phyloP scores from a whole-genome alignment of 2,329 filamentous ascomycete genomes.

The Penicillium sp. region DNA sequence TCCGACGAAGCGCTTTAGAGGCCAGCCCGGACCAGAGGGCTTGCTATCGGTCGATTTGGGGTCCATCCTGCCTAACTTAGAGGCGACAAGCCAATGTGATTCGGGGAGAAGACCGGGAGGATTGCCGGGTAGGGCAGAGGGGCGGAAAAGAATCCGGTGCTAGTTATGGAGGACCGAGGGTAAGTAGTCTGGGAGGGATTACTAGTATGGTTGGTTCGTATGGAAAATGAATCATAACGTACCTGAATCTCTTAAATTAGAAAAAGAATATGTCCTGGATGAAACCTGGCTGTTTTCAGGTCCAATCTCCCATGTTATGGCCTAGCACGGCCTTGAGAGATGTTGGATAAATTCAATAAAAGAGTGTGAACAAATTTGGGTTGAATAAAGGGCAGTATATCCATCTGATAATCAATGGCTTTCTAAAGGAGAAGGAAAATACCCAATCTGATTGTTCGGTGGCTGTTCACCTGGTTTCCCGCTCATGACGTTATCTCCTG shows the following conservation, averaged over 20 bases:
- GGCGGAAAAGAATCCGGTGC: conserved; percentile 26
- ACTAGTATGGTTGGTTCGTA: background rate
- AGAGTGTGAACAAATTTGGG: background rate
- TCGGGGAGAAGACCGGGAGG: conserved; percentile 14
- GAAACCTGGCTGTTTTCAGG: background rate
- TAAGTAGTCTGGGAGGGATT: background rate
- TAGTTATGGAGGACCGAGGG: background rate
- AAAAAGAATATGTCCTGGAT: background rate
- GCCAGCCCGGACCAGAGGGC: background rate
- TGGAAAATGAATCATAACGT: background rate
- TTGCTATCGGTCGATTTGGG: conserved; percentile 3
- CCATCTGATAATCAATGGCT: background rate
- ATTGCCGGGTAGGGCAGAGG: conserved; percentile 6
- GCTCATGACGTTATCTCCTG: conserved; percentile 26
- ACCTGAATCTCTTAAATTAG: background rate
- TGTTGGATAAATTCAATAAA: background rate
- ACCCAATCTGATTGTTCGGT: background rate
- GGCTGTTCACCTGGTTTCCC: conserved; percentile 5
- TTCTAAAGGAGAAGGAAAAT: background rate
- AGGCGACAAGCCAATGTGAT: background rate
- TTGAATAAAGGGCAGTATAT: background rate
- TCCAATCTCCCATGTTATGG: background rate
- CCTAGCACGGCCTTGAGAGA: background rate
- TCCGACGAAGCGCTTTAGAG: background rate
- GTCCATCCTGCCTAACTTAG: background rate